Percentiles rank a stretch among this genome's conserved stretches.
Conservation (phyloP, 1,284 basidiomycete species). For the Cryptococcus amylolentus region DNA sequence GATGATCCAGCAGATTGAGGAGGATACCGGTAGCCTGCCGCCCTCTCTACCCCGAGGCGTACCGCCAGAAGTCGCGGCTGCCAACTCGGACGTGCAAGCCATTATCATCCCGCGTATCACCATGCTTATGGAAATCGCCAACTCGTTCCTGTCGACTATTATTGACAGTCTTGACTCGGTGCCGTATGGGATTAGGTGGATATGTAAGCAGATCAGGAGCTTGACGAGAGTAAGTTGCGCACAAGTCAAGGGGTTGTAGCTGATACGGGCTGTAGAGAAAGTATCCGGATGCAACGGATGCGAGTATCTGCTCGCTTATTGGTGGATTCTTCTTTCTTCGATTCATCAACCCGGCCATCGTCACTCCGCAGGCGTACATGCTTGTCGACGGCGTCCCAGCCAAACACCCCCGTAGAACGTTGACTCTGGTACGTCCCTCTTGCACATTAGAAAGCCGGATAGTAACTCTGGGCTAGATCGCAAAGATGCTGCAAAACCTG, state of each 20-base stretch:
- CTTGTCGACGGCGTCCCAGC: conserved; percentile 95
- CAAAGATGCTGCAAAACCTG: conserved; percentile 98
- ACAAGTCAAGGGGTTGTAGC: neutral
- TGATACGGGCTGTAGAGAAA: conserved; percentile 64
- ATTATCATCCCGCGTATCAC: conserved; percentile 93
- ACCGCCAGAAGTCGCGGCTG: conserved; percentile 85
- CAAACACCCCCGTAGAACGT: conserved; percentile 90
- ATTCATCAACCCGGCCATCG: conserved; percentile 99
- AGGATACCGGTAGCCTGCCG: conserved; percentile 87
- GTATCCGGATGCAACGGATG: conserved; percentile 96
- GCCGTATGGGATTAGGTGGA: conserved; percentile 99
- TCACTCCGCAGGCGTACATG: conserved; percentile 99
- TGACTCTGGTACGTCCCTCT: conserved; percentile 69
- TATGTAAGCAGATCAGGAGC: conserved; percentile 98
- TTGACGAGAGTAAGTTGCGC: conserved; percentile 70
- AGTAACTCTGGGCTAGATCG: conserved; percentile 62
- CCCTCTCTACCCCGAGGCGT: conserved; percentile 87
- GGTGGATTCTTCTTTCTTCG: conserved; percentile 99
- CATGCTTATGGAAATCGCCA: conserved; percentile 99
- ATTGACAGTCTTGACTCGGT: conserved; percentile 97
- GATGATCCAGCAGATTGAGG: conserved; percentile 97
- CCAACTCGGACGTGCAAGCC: conserved; percentile 90
- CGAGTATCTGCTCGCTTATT: conserved; percentile 95
- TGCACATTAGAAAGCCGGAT: neutral
- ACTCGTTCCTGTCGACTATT: conserved; percentile 94